Evolutionary conservation across 2,329 filamentous ascomycete genomes (phyloP), one percentile per base, ranked within the genome.

Genomic region (Ceratocystis variospora): DNA sequence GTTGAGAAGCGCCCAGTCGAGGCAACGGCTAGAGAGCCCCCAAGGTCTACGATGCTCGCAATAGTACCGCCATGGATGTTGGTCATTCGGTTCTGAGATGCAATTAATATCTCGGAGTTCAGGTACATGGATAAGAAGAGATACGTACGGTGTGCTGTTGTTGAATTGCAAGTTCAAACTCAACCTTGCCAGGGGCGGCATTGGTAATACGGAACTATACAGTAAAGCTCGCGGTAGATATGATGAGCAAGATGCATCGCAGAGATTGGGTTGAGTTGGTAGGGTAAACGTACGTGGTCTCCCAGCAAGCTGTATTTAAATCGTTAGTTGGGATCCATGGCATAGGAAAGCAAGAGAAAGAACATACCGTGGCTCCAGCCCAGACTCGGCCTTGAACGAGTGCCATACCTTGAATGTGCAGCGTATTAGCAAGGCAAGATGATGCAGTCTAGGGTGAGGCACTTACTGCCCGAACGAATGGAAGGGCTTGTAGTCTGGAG

Each of bases 341-440:
- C 37, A 41, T 3, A 2, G 33, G 10, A 6, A 22, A 53, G 8
- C 15, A 59, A 15, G 1, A 33, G 28, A 17, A 25, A 5, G 25
- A 28, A 73, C 77, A 71, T 73, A 96, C 92, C 89, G 88, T 74
- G 90, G 90, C 75, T 96, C 93, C 22, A 97, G 78, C 5, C 92
- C 92, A 4, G 91, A 96, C 70, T 90, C 88, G 70, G 83, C 83
- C 78, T 89, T 84, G 75, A 96, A 96, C 1, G 89, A 92, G 74
- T 88, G 87, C 79, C 90, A 83, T 61, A 95, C 90, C 90, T 94
- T 67, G 8, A 28, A 10, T n/a, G 45, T 37, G 37, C 37, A 5
- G 8, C 3, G 25, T 17, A 15, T 19, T 19, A n/a, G 46, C 8
- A 33, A 25, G 7, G 62, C 19, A 28, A 3, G 8, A 31, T n/a